Base-by-base conservation (phyloP, 1,284 basidiomycete species). In the Fomitopsis palustris region DNA sequence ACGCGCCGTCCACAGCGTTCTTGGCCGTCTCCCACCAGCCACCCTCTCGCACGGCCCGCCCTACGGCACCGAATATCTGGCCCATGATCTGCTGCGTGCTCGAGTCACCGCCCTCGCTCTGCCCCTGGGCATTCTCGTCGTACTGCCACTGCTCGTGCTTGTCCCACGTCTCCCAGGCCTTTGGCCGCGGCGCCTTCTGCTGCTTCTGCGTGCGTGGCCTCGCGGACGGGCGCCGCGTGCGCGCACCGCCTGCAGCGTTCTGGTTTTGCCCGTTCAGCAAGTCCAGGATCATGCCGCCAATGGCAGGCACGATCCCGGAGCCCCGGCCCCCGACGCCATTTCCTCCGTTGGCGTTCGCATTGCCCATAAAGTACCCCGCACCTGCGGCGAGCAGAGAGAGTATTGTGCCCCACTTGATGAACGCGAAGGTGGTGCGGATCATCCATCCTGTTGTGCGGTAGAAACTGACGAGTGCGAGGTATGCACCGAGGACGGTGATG, bases 381-480 rank as follows among this genome's bases (percentile, higher is more conserved):
- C 76, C 77, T 8, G 78, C 83, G 17, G 80, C 77, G 7, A 88
- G 63, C 2, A 77, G 72, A 12, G 77, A 80, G 12, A 89, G 63
- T 56, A 93, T 74, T 3, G 77, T 73, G 23, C 86, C 87, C 89
- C 90, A 92, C 72, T 93, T 93, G 64, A 87, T 69, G 67, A 90
- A 80, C 77, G 82, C 89, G 65, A 91, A 70, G 16, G 73, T 75
- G 35, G 82, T 84, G 60, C 87, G 81, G 63, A 92, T 72, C 67
- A 88, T 79, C 85, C 87, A 92, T 21, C 79, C 81, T 16, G 89
- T 85, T 4, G 91, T 90, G 57, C 88, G 84, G 73, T 91, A 90
- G 58, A 90, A 72, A 67, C 84, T 90, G 58, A 85, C 62, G 21
- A 92, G 77, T 2, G 88, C 88, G 63, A 91, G 78, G 72, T 92